Evolutionary conservation across 805 yeast species (phyloP).

Genomic region (Schwanniomyces vanrijiae): DNA sequence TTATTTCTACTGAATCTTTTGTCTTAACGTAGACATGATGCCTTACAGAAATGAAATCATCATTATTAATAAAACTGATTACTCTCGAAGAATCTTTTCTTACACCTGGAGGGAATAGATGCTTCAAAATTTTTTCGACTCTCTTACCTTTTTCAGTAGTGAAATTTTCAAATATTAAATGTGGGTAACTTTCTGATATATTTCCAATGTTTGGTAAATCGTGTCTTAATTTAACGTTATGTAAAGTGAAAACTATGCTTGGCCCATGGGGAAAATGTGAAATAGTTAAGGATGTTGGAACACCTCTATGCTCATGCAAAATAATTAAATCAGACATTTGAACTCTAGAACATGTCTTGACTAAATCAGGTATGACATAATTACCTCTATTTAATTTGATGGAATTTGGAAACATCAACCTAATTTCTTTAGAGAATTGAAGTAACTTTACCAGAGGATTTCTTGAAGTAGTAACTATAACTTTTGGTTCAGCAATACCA

Average conservation of each 20-base stretch:
- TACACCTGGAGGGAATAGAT: constrained; percentile 95
- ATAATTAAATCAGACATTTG: constrained; percentile 83
- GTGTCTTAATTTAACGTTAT: constrained; percentile 92
- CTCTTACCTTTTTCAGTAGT: constrained; percentile 78
- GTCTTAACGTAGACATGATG: constrained; percentile 94
- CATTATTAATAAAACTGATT: constrained; percentile 86
- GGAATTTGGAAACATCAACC: constrained; percentile 84
- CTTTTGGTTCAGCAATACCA: constrained; percentile 87
- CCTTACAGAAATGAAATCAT: constrained; percentile 90
- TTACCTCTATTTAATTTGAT: constrained; percentile 92
- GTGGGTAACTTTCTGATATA: constrained; percentile 90
- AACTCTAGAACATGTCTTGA: constrained; percentile 76
- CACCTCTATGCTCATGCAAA: constrained; percentile 96
- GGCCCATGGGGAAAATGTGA: constrained; percentile 99
- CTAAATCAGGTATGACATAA: constrained; percentile 80
- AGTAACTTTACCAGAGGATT: constrained; percentile 82
- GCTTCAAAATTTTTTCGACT: constrained; percentile 76
- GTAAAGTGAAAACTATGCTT: constrained; percentile 88
- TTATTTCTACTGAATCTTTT: constrained; percentile 82
- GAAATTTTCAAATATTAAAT: constrained; percentile 88
- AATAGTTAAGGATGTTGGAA: constrained; percentile 88
- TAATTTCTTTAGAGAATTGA: constrained; percentile 92
- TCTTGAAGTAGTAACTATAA: constrained; percentile 91
- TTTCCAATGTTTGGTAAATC: constrained; percentile 85
- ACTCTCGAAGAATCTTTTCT: constrained; percentile 87